Evolutionary conservation across 306 rosid genomes (phyloP), one percentile per base, ranked within the genome.

Genomic region (Adenanthera pavonina): DNA sequence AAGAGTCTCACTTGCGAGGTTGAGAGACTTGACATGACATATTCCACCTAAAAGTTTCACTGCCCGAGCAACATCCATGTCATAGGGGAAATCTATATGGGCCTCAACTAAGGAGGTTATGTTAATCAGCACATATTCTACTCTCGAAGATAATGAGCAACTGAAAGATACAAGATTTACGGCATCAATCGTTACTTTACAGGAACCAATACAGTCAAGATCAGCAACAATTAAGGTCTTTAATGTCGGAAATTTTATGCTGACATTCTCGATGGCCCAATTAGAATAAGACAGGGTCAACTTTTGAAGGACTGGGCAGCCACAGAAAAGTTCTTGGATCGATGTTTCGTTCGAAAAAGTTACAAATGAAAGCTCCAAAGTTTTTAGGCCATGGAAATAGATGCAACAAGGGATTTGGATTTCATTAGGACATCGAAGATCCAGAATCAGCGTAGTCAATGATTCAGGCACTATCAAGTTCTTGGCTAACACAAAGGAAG

Each of bases 101-200:
- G 83, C 78, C 36, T 72, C 56, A 80, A 36, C 44, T 80, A 48
- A 49, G 65, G 78, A 80, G 46, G 78, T 11, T 5, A 72, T 19
- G 73, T 72, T 80, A 43, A 72, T 40, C 40, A 62, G 54, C 44
- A 40, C 64, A 36, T 60, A 49, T 17, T 80, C 83, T 47, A 72
- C 44, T 48, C 46, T 20, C n/a, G 15, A 51, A 60, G 15, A 36
- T 54, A 46, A 15, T 47, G 15, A 35, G 74, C 73, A 80, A 5
- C 20, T 61, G 7, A 72, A 61, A 34, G 72, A 60, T 72, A 19
- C 15, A 64, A 80, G 83, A 48, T 80, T 80, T 66, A 36, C 74
- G 3, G 73, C 83, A 61, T 80, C 83, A 80, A 48, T 72, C 14
- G 41, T 40, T 53, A 80, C 54, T 72, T 14, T 36, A 61, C 41